phyloP scores from a whole-genome alignment of 2,329 filamentous ascomycete genomes.

The Cordyceps cicadae region DNA sequence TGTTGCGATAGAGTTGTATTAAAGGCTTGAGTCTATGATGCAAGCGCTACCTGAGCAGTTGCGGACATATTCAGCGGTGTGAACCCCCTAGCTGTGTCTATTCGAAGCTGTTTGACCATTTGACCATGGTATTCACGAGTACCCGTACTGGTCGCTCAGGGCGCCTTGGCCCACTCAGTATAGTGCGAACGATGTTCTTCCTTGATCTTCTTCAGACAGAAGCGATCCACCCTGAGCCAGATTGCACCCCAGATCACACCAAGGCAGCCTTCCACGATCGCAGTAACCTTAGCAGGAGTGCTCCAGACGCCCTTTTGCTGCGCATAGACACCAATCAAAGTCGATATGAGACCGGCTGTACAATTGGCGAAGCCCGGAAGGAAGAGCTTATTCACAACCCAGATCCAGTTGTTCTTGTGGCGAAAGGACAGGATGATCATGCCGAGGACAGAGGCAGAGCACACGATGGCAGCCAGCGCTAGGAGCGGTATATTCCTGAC shows the following conservation, averaged over 20 bases:
- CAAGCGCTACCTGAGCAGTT: not conserved
- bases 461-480: slow-evolving; percentile 34
- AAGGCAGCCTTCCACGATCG: slow-evolving; percentile 27
- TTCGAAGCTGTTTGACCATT: slow-evolving; percentile 1
- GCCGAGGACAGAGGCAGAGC: slow-evolving; percentile 26
- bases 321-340: slow-evolving; percentile 41
- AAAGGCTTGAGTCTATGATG: not conserved
- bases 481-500: slow-evolving; percentile 31
- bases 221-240: slow-evolving; percentile 24
- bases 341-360: slow-evolving; percentile 40
- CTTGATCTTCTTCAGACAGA: slow-evolving; percentile 24
- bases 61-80: not conserved
- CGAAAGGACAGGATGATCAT: slow-evolving; percentile 35
- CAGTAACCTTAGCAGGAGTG: slow-evolving; percentile 29
- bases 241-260: slow-evolving; percentile 20
- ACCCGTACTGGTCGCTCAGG: not conserved
- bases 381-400: slow-evolving; percentile 45
- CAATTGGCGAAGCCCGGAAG: slow-evolving; percentile 37
- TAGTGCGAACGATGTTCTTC: slow-evolving; percentile 21
- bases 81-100: not conserved
- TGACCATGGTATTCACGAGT: not conserved
- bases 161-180: slow-evolving; percentile 13
- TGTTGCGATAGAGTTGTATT: slow-evolving; percentile 20
- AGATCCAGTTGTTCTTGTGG: slow-evolving; percentile 43
- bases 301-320: slow-evolving; percentile 37